Conservation (phyloP, 2,329 filamentous ascomycete species). For the Phaeophleospora eucalypticola region DNA sequence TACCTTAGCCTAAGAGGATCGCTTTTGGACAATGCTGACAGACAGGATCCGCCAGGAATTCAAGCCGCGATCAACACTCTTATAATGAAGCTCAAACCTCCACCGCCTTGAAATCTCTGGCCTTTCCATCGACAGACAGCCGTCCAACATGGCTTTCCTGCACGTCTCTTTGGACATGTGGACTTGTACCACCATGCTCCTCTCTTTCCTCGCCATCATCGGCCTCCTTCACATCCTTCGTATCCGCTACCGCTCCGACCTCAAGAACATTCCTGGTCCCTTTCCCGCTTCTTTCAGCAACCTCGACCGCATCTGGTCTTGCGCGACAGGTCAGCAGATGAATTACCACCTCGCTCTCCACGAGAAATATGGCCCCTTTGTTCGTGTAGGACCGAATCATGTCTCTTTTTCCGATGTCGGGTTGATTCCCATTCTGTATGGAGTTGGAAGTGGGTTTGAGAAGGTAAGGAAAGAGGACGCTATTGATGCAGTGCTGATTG, state of each 20-base stretch:
- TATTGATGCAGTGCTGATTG: neutral
- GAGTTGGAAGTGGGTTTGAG: slow-evolving; percentile 44
- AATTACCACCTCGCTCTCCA: slow-evolving; percentile 56
- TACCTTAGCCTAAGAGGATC: no score
- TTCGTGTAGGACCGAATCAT: slow-evolving; percentile 71
- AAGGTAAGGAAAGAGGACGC: slow-evolving; percentile 1
- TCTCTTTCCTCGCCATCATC: neutral
- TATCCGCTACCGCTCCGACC: slow-evolving; percentile 18
- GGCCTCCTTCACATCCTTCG: slow-evolving; percentile 1
- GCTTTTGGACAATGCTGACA: no score
- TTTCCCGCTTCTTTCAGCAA: slow-evolving; percentile 53
- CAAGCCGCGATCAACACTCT: no score
- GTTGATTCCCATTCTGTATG: slow-evolving; percentile 57
- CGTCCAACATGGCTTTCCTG: no score
- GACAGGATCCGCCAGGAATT: no score
- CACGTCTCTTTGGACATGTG: neutral
- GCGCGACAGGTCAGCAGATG: slow-evolving; percentile 66
- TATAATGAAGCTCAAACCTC: no score
- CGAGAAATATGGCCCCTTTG: slow-evolving; percentile 63
- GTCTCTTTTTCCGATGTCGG: slow-evolving; percentile 66
- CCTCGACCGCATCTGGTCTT: slow-evolving; percentile 39
- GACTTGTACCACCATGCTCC: neutral
- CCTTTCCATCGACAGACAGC: no score
- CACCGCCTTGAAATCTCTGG: no score
- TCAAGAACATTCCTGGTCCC: slow-evolving; percentile 47